Conservation (phyloP, 2,329 filamentous ascomycete genomes). For the Paraphoma chrysanthemicola region DNA sequence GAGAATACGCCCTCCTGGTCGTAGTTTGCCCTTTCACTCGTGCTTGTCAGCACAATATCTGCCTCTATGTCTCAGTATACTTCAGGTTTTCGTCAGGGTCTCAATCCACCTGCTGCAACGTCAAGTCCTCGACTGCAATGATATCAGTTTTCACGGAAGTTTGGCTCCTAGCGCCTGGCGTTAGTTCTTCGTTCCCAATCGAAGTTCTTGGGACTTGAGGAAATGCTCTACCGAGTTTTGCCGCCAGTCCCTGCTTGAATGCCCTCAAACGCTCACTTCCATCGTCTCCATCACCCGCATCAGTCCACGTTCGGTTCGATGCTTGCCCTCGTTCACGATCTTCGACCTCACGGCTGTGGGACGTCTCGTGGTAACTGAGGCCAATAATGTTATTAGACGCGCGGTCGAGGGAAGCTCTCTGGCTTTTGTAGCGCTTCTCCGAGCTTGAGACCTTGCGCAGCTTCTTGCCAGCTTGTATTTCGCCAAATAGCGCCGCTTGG, state of each 20-base stretch:
- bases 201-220: not conserved
- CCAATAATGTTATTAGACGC: not conserved
- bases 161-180: not conserved
- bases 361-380: constrained; percentile 3
- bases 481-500: not conserved
- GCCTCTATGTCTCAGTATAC: not conserved
- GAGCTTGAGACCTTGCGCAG: not conserved
- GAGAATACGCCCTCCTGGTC: not conserved
- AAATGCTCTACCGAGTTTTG: not conserved
- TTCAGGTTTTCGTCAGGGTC: not conserved
- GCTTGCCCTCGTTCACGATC: constrained; percentile 1
- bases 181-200: not conserved
- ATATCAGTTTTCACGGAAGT: not conserved
- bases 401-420: not conserved
- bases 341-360: constrained; percentile 6
- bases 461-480: not conserved
- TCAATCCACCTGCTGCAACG: not conserved
- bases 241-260: not conserved
- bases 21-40: not conserved
- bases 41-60: not conserved
- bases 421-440: not conserved
- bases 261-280: not conserved
- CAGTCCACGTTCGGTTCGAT: not conserved
- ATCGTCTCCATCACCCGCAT: not conserved
- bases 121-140: not conserved